Base-by-base conservation (phyloP, 306 rosid genomes). In the Cucurbita pepo region DNA sequence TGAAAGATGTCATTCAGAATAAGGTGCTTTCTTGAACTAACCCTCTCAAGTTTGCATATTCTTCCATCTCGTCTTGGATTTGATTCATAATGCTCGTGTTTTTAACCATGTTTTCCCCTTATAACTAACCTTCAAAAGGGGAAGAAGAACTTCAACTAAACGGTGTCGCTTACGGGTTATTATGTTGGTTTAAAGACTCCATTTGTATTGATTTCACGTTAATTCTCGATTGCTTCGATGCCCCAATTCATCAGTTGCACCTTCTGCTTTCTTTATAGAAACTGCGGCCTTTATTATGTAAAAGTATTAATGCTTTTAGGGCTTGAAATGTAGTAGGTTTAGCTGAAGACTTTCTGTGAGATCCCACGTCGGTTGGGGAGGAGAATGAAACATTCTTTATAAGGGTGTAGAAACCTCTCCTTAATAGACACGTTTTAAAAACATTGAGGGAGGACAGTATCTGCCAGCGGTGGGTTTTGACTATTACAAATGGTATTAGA, bases 1-100 rank as follows among this genome's bases (percentile, higher is more conserved):
- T 94, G 76, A 94, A 94, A 76, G 96, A 89, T 78, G 99, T 91
- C 47, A 94, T 94, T 79, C 97, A 94, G 78, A 94, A 94, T 82
- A 94, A 94, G 99, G 99, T 94, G 79, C 54, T 9, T 6, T 62
- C 45, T 21, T 21, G n/a, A 54, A 18, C 74, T 60, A 45, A 21
- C 56, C 19, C 6, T 43, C 75, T 66, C 78, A 52, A 73, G 7
- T 5, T 30, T 19, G 22, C 73, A 75, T 43, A 58, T 48, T 7
- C 47, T 64, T 11, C 71, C 34, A 47, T 75, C 66, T 72, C 3
- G 38, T 12, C 19, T 7, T 13, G 73, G 73, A 69, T 69, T 14
- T 47, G 56, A 25, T 48, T 15, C 57, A 15, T 67, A 7, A 22
- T 25, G 38, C 14, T n/a, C 22, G 57, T 48, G 57, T 21, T 48